Base-by-base conservation (phyloP, 768 basidiomycete species). In the Termitomyces sp. region DNA sequence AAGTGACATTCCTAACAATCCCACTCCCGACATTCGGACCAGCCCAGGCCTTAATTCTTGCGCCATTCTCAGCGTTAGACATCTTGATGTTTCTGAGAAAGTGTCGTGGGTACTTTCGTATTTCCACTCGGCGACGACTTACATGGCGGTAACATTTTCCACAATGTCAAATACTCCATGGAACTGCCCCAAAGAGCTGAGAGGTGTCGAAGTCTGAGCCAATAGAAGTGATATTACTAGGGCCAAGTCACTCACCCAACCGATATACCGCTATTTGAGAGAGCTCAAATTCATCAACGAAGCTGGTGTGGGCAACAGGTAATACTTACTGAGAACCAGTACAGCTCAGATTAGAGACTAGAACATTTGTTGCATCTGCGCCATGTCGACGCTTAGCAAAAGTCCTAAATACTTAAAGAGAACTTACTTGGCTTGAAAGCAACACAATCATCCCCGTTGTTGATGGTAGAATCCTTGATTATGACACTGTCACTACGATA, bases 41-140 rank as follows among this genome's bases (percentile, higher is more conserved):
- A 6, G 84, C 85, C 75, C 80, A 88, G 0, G 84, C 81, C 68
- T 88, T 88, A 70, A 87, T 87, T 36, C 87, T 76, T 1, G 85
- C 85, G 1, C 86, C 87, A 62, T 87, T 87, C 65, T 84, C 75
- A 11, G 83, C 82, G 57, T 86, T 84, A 12, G 77, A 72, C 83
- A 87, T 86, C 33, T 70, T 75, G 61, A 87, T 75, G 64, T 85
- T 82, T 45, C 79, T 83, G 63, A 2, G 42, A 44, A n/a, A 20
- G 27, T 16, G 44, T 45, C 31, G 13, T 55, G 18, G 24, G 3
- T 50, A 20, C 4, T 30, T 24, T 46, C 15, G 16, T 33, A 42
- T 42, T 7, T 27, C 30, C 18, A 27, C 15, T 34, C 30, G 18
- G 36, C 16, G 16, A 27, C 24, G 57, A 6, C 76, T 24, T 53